A percentile compares a stretch with the other conserved stretches of the same genome.
These are phyloP conservation scores for Iodosphaeria phyllophila DNA, from an alignment of 2,329 filamentous ascomycete species.

Conservation along the genomic window DNA sequence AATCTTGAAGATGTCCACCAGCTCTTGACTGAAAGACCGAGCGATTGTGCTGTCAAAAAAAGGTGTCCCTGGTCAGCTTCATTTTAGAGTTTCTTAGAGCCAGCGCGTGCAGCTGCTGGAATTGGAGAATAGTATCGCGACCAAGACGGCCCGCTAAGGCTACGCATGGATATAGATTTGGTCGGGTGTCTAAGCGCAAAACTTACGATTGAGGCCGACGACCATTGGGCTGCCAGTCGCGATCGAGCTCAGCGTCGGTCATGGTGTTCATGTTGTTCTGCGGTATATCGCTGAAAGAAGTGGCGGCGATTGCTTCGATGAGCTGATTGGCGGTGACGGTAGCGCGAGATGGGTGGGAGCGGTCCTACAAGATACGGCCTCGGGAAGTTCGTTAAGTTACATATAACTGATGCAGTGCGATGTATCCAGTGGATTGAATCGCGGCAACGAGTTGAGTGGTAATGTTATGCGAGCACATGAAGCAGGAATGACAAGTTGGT, in stretches of 20 bases:
- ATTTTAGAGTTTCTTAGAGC: neutral
- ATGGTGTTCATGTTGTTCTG: constrained; percentile 14
- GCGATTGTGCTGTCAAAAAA: constrained; percentile 53
- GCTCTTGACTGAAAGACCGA: constrained; percentile 66
- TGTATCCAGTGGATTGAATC: too few relatives aligned
- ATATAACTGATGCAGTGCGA: too few relatives aligned
- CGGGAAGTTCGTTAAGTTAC: too few relatives aligned
- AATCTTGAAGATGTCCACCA: constrained; percentile 80
- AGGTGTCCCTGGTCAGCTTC: constrained; percentile 7
- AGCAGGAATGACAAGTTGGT: too few relatives aligned
- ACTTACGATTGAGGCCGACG: constrained; percentile 72
- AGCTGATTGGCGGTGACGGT: neutral
- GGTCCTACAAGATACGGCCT: too few relatives aligned
- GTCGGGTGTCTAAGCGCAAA: constrained; percentile 16
- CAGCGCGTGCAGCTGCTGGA: neutral
- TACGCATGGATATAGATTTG: too few relatives aligned
- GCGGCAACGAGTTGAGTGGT: too few relatives aligned
- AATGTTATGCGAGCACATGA: too few relatives aligned
- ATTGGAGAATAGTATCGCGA: neutral
- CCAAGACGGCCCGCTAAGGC: constrained; percentile 1
- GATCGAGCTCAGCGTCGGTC: constrained; percentile 52
- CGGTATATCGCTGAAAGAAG: constrained; percentile 1
- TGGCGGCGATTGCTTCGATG: neutral
- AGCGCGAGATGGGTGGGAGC: too few relatives aligned
- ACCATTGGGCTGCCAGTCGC: constrained; percentile 63